phyloP scores from a whole-genome alignment of 768 basidiomycete genomes.

The Tubosaeta brunneosetosa region DNA sequence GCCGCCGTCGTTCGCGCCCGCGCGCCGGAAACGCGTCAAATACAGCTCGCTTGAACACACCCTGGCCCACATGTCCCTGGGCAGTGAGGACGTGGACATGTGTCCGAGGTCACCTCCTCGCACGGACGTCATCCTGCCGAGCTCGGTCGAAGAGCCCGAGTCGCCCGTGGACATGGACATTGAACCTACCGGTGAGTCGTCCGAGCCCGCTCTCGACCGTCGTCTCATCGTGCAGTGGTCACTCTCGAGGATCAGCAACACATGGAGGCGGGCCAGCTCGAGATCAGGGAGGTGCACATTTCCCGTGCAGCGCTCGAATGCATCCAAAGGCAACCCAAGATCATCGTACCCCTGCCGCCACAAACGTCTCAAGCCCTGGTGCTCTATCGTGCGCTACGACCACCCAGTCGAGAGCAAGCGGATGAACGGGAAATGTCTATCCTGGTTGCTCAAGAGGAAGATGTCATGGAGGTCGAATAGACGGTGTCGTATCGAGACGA shows the following conservation, averaged over 20 bases:
- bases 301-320: slow-evolving; percentile 44
- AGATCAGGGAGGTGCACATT: slow-evolving; percentile 34
- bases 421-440: background rate
- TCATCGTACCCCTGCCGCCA: slow-evolving; percentile 17
- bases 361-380: slow-evolving; percentile 45
- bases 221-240: background rate
- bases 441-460: slow-evolving; percentile 24
- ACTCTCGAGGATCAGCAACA: slow-evolving; percentile 11
- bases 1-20: background rate
- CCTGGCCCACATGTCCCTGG: slow-evolving; percentile 48
- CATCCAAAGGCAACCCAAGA: slow-evolving; percentile 34
- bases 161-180: slow-evolving; percentile 53
- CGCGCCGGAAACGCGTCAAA: slow-evolving; percentile 48
- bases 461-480: slow-evolving; percentile 54
- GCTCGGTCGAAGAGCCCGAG: slow-evolving; percentile 39
- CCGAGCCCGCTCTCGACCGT: background rate
- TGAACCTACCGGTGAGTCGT: slow-evolving; percentile 58
- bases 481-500: slow-evolving; percentile 2
- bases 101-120: slow-evolving; percentile 8
- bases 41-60: slow-evolving; percentile 51
- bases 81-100: slow-evolving; percentile 17
- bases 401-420: slow-evolving; percentile 13
- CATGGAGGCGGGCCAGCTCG: slow-evolving; percentile 22
- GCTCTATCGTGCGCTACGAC: slow-evolving; percentile 43
- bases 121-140: slow-evolving; percentile 26